Conservation (phyloP, 2,329 filamentous ascomycete species). For the Neopestalotiopsis sp. region DNA sequence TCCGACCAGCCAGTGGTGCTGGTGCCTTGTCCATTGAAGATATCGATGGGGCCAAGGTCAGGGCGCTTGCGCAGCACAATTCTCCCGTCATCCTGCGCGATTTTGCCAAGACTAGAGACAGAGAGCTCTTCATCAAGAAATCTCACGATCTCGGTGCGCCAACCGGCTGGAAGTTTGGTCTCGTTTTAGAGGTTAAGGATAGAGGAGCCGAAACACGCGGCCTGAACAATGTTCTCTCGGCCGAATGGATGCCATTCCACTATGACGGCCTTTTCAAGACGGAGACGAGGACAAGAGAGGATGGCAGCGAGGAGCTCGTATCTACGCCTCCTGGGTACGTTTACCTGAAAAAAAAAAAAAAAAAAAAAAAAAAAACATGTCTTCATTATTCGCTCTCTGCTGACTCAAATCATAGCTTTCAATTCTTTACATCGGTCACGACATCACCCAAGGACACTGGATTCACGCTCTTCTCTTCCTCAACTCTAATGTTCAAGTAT, state of each 20-base stretch:
- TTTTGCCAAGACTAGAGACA: constrained; percentile 51
- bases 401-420: constrained; percentile 42
- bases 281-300: constrained; percentile 41
- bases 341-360: no score
- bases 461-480: constrained; percentile 59
- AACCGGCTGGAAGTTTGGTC: constrained; percentile 57
- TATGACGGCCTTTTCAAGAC: constrained; percentile 63
- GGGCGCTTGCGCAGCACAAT: constrained; percentile 51
- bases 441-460: constrained; percentile 55
- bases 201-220: constrained; percentile 46
- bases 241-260: constrained; percentile 62
- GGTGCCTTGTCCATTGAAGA: constrained; percentile 44
- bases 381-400: not conserved
- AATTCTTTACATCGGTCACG: constrained; percentile 55
- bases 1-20: constrained; percentile 41
- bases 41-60: constrained; percentile 49
- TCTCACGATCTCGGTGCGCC: constrained; percentile 52
- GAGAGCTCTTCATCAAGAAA: constrained; percentile 50
- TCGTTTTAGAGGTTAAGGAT: constrained; percentile 57
- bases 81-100: constrained; percentile 59
- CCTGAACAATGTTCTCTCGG: constrained; percentile 57
- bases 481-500: constrained; percentile 53
- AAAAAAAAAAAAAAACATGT: no score
- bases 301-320: constrained; percentile 45
- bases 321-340: constrained; percentile 47